A percentile compares a stretch with the other conserved stretches of the same genome.
Evolutionary conservation across 2,329 filamentous ascomycete species (phyloP).

Genomic region (Cytospora schulzeri): DNA sequence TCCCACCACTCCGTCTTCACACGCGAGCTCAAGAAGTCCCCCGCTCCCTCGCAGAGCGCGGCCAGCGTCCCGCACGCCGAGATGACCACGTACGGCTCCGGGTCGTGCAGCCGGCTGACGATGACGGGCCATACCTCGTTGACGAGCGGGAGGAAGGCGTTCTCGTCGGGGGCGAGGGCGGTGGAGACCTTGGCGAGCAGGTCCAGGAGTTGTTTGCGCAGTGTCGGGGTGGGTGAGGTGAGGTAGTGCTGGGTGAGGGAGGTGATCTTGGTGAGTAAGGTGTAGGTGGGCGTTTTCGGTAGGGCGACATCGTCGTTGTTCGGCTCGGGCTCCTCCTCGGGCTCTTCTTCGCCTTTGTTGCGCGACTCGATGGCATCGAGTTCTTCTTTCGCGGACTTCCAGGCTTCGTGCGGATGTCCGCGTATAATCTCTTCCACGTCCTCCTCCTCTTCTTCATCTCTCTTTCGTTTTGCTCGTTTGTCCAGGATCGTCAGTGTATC

Average conservation of each 20-base stretch:
- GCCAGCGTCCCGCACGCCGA: conserved; percentile 70
- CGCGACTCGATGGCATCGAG: conserved; percentile 33
- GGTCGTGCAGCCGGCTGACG: conserved; percentile 65
- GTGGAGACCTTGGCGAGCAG: conserved; percentile 74
- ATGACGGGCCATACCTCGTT: conserved; percentile 91
- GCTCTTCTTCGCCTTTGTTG: conserved; percentile 38
- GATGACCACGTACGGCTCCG: conserved; percentile 68
- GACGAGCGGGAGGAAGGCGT: conserved; percentile 83
- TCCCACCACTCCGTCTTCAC: conserved; percentile 73
- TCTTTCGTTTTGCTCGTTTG: conserved; percentile 56
- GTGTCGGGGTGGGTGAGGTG: conserved; percentile 76
- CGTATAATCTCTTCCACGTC: conserved; percentile 37
- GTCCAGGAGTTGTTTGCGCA: conserved; percentile 77
- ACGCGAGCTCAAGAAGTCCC: conserved; percentile 77
- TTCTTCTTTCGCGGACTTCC: conserved; percentile 38
- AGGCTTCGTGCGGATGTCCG: conserved; percentile 41
- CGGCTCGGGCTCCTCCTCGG: conserved; percentile 38
- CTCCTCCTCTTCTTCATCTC: conserved; percentile 36
- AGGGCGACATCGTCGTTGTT: conserved; percentile 45
- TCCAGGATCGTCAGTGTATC: conserved; percentile 62
- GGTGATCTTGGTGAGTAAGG: conserved; percentile 79
- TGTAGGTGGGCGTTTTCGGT: conserved; percentile 74
- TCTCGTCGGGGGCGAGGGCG: conserved; percentile 74
- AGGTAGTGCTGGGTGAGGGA: conserved; percentile 87
- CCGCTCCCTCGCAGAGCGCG: conserved; percentile 70